Conservation (phyloP, 2,329 filamentous ascomycete species). For the Daldinia eschscholtzii region DNA sequence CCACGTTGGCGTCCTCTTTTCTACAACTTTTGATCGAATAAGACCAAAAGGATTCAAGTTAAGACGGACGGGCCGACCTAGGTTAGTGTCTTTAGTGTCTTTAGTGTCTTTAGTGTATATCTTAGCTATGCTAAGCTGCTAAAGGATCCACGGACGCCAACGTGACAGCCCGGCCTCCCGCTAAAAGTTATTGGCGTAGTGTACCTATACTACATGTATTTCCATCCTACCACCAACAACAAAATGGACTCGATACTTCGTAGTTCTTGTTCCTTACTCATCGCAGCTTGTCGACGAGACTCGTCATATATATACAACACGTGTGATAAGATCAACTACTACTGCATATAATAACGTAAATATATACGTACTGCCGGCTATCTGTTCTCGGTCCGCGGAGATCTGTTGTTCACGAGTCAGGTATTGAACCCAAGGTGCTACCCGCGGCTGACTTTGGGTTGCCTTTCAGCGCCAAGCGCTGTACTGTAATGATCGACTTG, state of each 20-base stretch:
- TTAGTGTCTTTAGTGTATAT: too few relatives aligned
- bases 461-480: slow-evolving; percentile 24
- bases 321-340: slow-evolving; percentile 29
- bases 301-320: slow-evolving; percentile 26
- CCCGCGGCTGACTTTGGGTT: slow-evolving; percentile 29
- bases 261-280: slow-evolving; percentile 19
- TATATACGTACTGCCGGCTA: slow-evolving; percentile 5
- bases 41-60: neutral
- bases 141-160: neutral
- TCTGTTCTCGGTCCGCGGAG: slow-evolving; percentile 21
- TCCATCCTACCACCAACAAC: too few relatives aligned
- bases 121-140: neutral
- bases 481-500: slow-evolving; percentile 25
- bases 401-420: slow-evolving; percentile 34
- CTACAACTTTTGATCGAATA: slow-evolving; percentile 15
- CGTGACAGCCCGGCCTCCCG: neutral
- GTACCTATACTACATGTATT: neutral
- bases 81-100: neutral
- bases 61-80: neutral
- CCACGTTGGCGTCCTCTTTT: slow-evolving; percentile 18
- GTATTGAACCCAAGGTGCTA: slow-evolving; percentile 23
- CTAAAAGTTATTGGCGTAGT: neutral
- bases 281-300: slow-evolving; percentile 22
- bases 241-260: neutral
- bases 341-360: slow-evolving; percentile 15